Conservation (phyloP, 1,284 basidiomycete genomes). For the Boletus sp. region DNA sequence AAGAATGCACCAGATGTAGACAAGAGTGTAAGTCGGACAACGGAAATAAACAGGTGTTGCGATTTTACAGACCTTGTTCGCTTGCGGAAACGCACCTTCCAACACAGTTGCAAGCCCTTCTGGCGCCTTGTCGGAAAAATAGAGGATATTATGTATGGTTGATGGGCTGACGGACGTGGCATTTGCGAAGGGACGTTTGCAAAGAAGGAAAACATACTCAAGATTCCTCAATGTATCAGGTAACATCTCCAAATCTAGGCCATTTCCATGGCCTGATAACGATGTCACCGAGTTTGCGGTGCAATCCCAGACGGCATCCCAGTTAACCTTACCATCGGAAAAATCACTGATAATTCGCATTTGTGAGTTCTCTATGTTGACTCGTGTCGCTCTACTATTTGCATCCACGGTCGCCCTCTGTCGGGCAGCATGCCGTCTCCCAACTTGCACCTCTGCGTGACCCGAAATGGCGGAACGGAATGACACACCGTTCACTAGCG, state of each 20-base stretch:
- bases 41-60: conserved; percentile 5
- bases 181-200: background rate
- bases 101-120: conserved; percentile 59
- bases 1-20: conserved; percentile 4
- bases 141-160: conserved; percentile 40
- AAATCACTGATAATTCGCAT: conserved; percentile 11
- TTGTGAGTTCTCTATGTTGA: conserved; percentile 15
- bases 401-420: conserved; percentile 13
- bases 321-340: conserved; percentile 35
- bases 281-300: conserved; percentile 13
- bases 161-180: conserved; percentile 13
- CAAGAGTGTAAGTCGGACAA: background rate
- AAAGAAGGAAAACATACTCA: conserved; percentile 18
- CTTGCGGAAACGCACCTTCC: conserved; percentile 39
- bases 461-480: conserved; percentile 64
- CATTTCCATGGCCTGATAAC: background rate
- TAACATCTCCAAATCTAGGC: background rate
- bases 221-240: conserved; percentile 15
- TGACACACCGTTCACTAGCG: conserved; percentile 40
- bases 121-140: conserved; percentile 58
- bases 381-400: conserved; percentile 26
- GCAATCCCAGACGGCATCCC: conserved; percentile 50
- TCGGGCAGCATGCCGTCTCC: conserved; percentile 58
- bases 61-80: conserved; percentile 46
- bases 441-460: conserved; percentile 53